Evolutionary conservation across 1,284 basidiomycete species (phyloP).

Genomic region (Cutaneotrichosporon cutaneum): DNA sequence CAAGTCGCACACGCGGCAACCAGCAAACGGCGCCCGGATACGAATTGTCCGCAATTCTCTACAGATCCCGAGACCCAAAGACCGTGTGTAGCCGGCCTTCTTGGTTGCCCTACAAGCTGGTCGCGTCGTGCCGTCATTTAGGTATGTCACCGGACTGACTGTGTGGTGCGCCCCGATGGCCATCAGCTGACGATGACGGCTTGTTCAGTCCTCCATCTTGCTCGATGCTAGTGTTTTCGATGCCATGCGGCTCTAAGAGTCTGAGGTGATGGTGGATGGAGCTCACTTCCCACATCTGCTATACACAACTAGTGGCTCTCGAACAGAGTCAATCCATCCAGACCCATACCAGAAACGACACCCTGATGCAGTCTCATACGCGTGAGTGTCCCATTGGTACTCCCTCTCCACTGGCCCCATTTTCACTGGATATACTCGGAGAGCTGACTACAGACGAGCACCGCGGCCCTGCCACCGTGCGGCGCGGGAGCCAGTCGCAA

Average conservation of each 20-base stretch:
- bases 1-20: too few species aligned
- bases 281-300: too few species aligned
- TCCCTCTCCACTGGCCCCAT: too few species aligned
- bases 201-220: conserved; percentile 5
- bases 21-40: too few species aligned
- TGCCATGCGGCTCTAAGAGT: too few species aligned
- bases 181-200: not conserved
- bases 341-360: not conserved
- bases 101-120: too few species aligned
- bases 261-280: too few species aligned
- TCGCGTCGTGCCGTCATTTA: not conserved
- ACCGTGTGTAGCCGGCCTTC: too few species aligned
- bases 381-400: not conserved
- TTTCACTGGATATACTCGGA: too few species aligned
- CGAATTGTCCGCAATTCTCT: too few species aligned
- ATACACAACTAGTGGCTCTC: too few species aligned
- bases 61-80: too few species aligned
- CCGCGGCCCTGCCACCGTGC: not conserved
- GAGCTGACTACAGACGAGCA: not conserved
- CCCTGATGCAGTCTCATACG: not conserved
- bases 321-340: not conserved
- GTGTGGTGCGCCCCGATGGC: not conserved
- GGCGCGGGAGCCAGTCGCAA: not conserved
- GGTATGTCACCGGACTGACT: not conserved
- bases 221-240: not conserved